These are phyloP conservation scores for Diplodia seriata DNA, from an alignment of 2,329 filamentous ascomycete species.

Conservation along the genomic window DNA sequence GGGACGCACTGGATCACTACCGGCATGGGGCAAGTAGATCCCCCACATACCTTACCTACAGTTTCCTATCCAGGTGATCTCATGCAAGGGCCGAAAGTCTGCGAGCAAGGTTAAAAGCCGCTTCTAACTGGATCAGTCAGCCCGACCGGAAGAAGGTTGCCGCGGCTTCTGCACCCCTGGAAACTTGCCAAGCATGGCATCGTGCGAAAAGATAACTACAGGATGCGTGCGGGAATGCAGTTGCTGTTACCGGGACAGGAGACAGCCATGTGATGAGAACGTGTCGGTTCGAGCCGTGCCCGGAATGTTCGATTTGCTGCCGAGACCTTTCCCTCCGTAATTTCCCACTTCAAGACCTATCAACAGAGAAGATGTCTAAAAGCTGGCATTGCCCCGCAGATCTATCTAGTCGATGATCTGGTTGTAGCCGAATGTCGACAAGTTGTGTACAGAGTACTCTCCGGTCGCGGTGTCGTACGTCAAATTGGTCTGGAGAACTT, in stretches of 20 bases:
- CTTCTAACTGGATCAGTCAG: constrained; percentile 5
- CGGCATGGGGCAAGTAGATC: background rate
- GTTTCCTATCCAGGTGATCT: constrained; percentile 6
- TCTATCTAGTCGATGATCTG: constrained; percentile 9
- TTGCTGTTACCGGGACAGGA: background rate
- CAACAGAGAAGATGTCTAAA: background rate
- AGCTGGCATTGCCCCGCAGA: background rate
- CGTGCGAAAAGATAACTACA: background rate
- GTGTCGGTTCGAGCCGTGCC: background rate
- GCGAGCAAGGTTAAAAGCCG: constrained; percentile 6
- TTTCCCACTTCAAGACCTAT: background rate
- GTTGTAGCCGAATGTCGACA: constrained; percentile 28
- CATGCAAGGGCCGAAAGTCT: constrained; percentile 17
- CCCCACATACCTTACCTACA: constrained; percentile 7
- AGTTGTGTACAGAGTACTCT: constrained; percentile 37
- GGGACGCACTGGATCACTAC: constrained; percentile 7
- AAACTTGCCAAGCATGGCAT: background rate
- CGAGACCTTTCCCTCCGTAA: background rate
- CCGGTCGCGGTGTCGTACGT: constrained; percentile 45
- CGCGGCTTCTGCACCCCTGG: background rate
- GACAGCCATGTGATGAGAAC: constrained; percentile 12
- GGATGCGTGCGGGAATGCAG: background rate
- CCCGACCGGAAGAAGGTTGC: background rate
- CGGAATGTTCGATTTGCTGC: background rate
- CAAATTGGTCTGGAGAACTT: constrained; percentile 44